Evolutionary conservation across 2,329 filamentous ascomycete species (phyloP).

Genomic region (Dactylella cylindrospora): DNA sequence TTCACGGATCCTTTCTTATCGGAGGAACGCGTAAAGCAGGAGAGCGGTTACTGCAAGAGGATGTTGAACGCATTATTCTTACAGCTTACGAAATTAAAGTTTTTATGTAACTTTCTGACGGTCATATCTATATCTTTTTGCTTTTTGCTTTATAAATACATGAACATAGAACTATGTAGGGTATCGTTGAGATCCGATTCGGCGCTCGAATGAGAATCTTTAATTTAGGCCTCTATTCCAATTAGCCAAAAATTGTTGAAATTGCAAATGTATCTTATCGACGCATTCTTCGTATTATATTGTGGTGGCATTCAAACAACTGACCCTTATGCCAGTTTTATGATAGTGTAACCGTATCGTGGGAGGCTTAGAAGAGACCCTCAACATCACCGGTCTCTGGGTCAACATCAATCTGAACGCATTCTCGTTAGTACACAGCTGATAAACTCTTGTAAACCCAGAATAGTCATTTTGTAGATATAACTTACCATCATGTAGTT

Average conservation of each 20-base stretch:
- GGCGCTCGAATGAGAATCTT: conserved; percentile 13
- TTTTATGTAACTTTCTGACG: no score
- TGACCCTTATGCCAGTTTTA: not conserved
- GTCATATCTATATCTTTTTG: no score
- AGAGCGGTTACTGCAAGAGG: no score
- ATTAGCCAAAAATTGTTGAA: conserved; percentile 37
- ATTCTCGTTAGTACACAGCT: not conserved
- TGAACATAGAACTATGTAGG: conserved; percentile 6
- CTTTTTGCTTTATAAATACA: conserved; percentile 22
- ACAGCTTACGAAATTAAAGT: no score
- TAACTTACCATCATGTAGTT: conserved; percentile 39
- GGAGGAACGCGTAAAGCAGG: no score
- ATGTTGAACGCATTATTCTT: no score
- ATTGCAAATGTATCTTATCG: conserved; percentile 10
- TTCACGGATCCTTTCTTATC: no score
- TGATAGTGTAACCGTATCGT: conserved; percentile 3
- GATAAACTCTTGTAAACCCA: no score
- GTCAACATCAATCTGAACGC: conserved; percentile 62
- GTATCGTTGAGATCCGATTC: conserved; percentile 44
- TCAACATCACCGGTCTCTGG: conserved; percentile 80
- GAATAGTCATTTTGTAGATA: not conserved
- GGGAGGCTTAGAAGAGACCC: conserved; percentile 72
- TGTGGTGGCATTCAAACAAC: not conserved
- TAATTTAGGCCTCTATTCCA: conserved; percentile 15
- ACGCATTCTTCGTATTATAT: conserved; percentile 3